Conservation (phyloP, 2,329 filamentous ascomycete species). For the Diaporthe helianthi region DNA sequence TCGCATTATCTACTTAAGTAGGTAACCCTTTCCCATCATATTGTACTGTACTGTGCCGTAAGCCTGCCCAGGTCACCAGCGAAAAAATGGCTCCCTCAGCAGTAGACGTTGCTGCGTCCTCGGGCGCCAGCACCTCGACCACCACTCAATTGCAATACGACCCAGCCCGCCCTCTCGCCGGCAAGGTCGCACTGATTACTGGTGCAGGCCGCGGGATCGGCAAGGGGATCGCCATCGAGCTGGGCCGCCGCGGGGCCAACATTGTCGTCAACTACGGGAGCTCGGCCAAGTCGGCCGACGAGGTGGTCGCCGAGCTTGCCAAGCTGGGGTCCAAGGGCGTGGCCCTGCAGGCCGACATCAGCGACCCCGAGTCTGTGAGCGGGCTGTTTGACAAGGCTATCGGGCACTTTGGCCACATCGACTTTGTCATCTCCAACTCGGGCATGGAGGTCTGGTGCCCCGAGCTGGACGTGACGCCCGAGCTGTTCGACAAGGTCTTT, state of each 20-base stretch:
- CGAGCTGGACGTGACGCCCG: conserved; percentile 72
- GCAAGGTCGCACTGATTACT: conserved; percentile 68
- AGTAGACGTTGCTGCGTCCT: conserved; percentile 23
- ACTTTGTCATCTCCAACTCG: conserved; percentile 77
- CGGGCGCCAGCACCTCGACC: conserved; percentile 14
- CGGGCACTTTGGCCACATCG: conserved; percentile 70
- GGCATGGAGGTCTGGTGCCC: conserved; percentile 76
- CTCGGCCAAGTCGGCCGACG: conserved; percentile 61
- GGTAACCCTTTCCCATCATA: too few relatives aligned
- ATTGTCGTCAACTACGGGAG: conserved; percentile 73
- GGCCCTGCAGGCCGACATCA: conserved; percentile 70
- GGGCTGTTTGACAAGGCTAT: conserved; percentile 71
- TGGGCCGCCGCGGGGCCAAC: conserved; percentile 68
- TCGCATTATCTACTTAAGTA: not conserved
- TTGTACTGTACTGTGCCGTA: too few relatives aligned
- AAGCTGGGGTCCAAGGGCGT: conserved; percentile 64
- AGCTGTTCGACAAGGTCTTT: conserved; percentile 76
- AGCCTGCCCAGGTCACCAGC: too few relatives aligned
- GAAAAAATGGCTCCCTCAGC: conserved; percentile 42
- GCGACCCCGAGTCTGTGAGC: conserved; percentile 64
- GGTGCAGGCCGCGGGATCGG: conserved; percentile 72
- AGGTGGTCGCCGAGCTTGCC: conserved; percentile 61
- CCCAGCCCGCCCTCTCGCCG: conserved; percentile 50
- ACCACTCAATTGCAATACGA: conserved; percentile 37
- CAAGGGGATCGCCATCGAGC: conserved; percentile 69